These are phyloP conservation scores for Eucalyptus cloeziana DNA, from an alignment of 345 rosid species.

Conservation along the genomic window DNA sequence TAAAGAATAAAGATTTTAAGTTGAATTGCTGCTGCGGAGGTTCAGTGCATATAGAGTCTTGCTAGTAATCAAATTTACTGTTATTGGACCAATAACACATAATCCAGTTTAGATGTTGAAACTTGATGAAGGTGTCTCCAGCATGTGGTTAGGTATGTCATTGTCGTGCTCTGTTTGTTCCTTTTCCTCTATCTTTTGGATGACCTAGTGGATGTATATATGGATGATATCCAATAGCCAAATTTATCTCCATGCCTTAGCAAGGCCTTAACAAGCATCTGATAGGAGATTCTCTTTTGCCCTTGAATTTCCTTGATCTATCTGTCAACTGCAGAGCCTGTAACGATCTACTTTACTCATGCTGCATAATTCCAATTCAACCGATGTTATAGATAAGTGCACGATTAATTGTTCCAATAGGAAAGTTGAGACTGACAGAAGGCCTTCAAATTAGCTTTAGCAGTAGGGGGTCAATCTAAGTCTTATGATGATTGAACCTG, in stretches of 20 bases:
- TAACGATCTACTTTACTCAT: not conserved
- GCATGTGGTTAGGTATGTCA: not conserved
- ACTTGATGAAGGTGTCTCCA: not conserved
- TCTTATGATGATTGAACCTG: not conserved
- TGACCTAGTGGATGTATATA: not conserved
- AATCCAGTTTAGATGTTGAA: not conserved
- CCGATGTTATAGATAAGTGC: not conserved
- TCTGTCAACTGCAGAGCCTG: not conserved
- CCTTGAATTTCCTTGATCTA: not conserved
- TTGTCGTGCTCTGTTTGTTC: not conserved
- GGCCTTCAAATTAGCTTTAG: not conserved
- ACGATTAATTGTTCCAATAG: not conserved
- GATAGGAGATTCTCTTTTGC: not conserved
- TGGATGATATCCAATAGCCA: not conserved
- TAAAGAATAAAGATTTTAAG: not conserved
- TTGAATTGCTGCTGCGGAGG: not conserved
- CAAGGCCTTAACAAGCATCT: not conserved
- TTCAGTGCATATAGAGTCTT: not conserved
- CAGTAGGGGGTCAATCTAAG: not conserved
- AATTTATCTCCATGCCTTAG: not conserved
- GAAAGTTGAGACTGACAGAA: not conserved
- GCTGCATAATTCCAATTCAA: not conserved
- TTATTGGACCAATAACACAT: not conserved
- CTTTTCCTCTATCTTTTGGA: not conserved
- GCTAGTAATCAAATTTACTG: not conserved